Base-by-base conservation (phyloP, 176 grass and related monocot genomes). In the Musa troglodytarum region DNA sequence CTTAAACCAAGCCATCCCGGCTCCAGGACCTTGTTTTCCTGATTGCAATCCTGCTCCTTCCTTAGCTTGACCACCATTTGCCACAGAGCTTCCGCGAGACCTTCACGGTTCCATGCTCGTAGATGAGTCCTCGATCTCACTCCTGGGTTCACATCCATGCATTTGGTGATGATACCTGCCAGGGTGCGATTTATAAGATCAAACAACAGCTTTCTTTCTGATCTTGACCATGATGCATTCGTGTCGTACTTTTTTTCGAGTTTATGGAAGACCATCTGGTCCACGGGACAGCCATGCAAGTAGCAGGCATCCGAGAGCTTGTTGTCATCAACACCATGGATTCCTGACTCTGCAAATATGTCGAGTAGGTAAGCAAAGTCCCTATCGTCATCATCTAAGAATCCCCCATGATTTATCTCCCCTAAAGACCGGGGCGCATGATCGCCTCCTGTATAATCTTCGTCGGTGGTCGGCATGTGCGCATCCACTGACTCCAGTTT, bases 141-240 rank as follows among this genome's bases (percentile, higher is more conserved):
- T 65, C 69, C 54, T 65, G 83, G 72, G 34, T 52, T 21, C 54
- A 83, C 15, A 68, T 74, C 69, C 61, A 56, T 79, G 49, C 80
- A 53, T 9, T 50, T 50, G 68, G 63, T 54, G 49, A 63, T 71
- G 69, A 92, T 25, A 54, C 77, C 83, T 72, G 70, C 57, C 12
- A 92, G 75, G 19, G 80, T 73, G 2, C 70, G 83, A 68, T 87
- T 92, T 13, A 82, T 76, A 8, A 87, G 65, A 70, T 89, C 90
- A 76, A 92, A 92, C 49, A 92, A 65, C 76, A 92, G 82, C 43
- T 76, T 92, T 54, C 84, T 89, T 19, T 92, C 90, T 2, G 84
- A 89, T 78, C 55, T 92, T 0, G 87, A 80, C 87, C 90, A 92
- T 15, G 82, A 55, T 28, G 80, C 16, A 54, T 87, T 75, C 67